These are phyloP conservation scores for Trichoderma hamatum DNA, from an alignment of 2,329 filamentous ascomycete genomes.

Conservation along the genomic window DNA sequence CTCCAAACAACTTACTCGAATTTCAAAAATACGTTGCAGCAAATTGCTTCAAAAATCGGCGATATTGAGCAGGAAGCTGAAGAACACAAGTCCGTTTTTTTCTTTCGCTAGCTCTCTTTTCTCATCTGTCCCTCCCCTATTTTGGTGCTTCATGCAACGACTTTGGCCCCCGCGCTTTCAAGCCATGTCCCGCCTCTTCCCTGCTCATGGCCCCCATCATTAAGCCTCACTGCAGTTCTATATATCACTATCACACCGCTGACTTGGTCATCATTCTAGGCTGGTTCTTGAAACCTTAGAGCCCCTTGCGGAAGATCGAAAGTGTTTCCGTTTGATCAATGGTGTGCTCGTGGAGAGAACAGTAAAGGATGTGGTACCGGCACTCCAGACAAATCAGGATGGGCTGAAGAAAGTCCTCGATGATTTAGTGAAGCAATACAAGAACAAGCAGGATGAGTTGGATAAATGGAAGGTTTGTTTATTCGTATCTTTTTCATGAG, in stretches of 20 bases:
- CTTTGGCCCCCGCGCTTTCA: not conserved
- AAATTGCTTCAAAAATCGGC: conserved; percentile 93
- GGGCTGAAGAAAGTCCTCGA: conserved; percentile 92
- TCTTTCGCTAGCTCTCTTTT: not conserved
- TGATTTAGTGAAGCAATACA: conserved; percentile 95
- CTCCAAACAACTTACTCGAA: conserved; percentile 79
- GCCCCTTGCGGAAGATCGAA: conserved; percentile 80
- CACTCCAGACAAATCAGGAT: conserved; percentile 90
- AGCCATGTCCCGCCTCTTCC: not conserved
- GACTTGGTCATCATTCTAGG: conserved; percentile 51
- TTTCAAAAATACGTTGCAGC: conserved; percentile 79
- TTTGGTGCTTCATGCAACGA: not conserved
- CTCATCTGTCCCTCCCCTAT: not conserved
- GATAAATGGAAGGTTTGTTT: conserved; percentile 93
- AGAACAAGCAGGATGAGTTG: conserved; percentile 89
- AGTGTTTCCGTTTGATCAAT: conserved; percentile 99
- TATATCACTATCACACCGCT: conserved; percentile 29
- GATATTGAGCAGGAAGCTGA: conserved; percentile 97
- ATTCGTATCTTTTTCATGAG: not conserved
- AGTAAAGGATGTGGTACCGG: conserved; percentile 87
- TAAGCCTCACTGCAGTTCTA: conserved; percentile 44
- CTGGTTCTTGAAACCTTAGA: conserved; percentile 91
- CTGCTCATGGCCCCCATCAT: not conserved
- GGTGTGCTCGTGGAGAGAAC: conserved; percentile 93
- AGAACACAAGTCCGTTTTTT: conserved; percentile 83